phyloP scores from a whole-genome alignment of 495 filamentous ascomycete genomes.

The Annulohypoxylon maeteangense region DNA sequence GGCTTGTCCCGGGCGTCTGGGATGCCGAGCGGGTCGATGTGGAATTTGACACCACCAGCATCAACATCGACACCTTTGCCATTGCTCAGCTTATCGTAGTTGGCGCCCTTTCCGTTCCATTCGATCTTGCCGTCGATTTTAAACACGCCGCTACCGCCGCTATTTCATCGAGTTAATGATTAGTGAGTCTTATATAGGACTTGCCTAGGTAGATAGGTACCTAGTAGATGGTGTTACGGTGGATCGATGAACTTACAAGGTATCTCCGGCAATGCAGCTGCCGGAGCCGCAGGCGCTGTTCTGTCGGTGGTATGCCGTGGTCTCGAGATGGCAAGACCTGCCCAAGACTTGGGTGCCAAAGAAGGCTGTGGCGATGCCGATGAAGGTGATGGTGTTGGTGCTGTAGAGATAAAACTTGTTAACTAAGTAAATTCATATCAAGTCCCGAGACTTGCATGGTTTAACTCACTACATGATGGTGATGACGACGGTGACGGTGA shows the following conservation, averaged over 20 bases:
- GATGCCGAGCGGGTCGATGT: background rate
- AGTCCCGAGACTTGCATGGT: background rate
- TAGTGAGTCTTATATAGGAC: background rate
- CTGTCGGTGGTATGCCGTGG: background rate
- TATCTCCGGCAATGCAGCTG: background rate
- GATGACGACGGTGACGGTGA: background rate
- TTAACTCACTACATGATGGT: conserved; percentile 2
- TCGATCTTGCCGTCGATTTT: background rate
- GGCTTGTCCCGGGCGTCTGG: background rate
- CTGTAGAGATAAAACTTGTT: background rate
- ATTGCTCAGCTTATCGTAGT: conserved; percentile 1
- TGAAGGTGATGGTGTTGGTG: background rate
- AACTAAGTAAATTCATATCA: background rate
- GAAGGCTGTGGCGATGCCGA: background rate
- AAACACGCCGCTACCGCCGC: background rate
- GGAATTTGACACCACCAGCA: background rate
- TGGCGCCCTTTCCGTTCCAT: background rate
- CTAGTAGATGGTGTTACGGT: background rate
- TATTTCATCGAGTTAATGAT: background rate
- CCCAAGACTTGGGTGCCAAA: background rate
- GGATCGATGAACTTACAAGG: background rate
- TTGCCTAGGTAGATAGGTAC: background rate
- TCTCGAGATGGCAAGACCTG: background rate
- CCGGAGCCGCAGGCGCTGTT: background rate
- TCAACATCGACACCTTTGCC: background rate